These are phyloP conservation scores for Fusarium palustre DNA, from an alignment of 2,329 filamentous ascomycete genomes.

Conservation along the genomic window DNA sequence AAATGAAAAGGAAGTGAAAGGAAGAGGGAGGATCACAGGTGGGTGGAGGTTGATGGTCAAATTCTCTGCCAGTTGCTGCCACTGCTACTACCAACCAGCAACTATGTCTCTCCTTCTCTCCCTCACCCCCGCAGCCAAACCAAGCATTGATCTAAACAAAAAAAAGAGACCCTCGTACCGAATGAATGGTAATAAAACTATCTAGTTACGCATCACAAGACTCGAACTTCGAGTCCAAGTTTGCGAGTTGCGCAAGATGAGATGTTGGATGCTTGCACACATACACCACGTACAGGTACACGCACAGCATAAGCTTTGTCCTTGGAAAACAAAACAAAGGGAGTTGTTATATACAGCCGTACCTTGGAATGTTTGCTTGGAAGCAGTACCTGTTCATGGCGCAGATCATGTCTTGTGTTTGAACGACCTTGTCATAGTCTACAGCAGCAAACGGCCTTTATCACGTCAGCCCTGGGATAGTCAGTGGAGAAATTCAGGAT, in stretches of 20 bases:
- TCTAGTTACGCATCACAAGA: slow-evolving; percentile 17
- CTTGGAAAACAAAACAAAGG: neutral
- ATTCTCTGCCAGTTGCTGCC: slow-evolving; percentile 17
- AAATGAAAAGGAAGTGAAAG: neutral
- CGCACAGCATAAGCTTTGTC: slow-evolving; percentile 26
- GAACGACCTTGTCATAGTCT: neutral
- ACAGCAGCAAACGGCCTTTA: neutral
- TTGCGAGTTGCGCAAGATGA: slow-evolving; percentile 39
- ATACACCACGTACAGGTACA: slow-evolving; percentile 22
- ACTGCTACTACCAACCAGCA: slow-evolving; percentile 17
- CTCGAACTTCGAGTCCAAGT: slow-evolving; percentile 41
- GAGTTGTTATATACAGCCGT: neutral
- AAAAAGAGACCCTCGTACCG: slow-evolving; percentile 7
- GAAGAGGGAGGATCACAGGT: neutral
- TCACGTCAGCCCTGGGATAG: neutral
- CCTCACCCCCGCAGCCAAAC: neutral
- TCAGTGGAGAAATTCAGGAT: neutral
- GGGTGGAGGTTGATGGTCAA: neutral
- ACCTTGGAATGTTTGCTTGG: slow-evolving; percentile 3
- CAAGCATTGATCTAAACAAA: neutral
- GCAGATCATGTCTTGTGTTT: neutral
- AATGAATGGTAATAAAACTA: neutral
- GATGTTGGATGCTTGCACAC: slow-evolving; percentile 8
- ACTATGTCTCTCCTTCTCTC: neutral
- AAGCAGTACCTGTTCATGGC: neutral